Percentiles rank a stretch among this genome's conserved stretches.
These are phyloP conservation scores for Diaporthe sp. DNA, from an alignment of 2,329 filamentous ascomycete genomes.

Conservation along the genomic window DNA sequence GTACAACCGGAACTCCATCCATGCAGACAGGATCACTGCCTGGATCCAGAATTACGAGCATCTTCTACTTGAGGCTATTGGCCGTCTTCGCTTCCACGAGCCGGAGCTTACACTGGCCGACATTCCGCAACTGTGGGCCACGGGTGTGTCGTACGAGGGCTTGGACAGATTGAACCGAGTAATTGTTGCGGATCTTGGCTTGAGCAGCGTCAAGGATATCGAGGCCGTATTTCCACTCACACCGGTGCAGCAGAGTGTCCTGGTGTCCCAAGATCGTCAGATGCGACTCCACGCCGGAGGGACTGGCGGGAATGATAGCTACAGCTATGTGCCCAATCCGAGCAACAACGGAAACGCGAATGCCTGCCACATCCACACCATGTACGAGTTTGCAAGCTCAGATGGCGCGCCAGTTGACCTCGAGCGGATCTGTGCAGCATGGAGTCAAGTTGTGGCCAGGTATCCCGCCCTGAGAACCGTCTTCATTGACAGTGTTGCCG, in stretches of 20 bases:
- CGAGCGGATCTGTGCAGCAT: slow-evolving; percentile 60
- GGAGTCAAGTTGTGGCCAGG: slow-evolving; percentile 61
- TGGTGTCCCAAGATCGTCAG: slow-evolving; percentile 57
- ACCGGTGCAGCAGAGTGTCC: slow-evolving; percentile 61
- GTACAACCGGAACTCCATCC: slow-evolving; percentile 56
- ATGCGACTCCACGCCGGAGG: slow-evolving; percentile 31
- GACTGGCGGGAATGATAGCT: slow-evolving; percentile 1
- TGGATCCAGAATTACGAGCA: slow-evolving; percentile 64
- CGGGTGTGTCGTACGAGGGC: slow-evolving; percentile 54
- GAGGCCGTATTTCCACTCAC: slow-evolving; percentile 64
- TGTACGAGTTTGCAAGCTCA: slow-evolving; percentile 60
- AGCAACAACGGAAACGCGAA: slow-evolving; percentile 47
- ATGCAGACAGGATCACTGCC: slow-evolving; percentile 56
- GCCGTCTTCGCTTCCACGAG: slow-evolving; percentile 54
- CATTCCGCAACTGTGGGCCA: slow-evolving; percentile 60
- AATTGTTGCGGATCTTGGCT: slow-evolving; percentile 54
- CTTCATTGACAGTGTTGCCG: slow-evolving; percentile 64
- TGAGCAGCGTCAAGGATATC: slow-evolving; percentile 58
- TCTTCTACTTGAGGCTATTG: slow-evolving; percentile 59
- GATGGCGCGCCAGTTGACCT: slow-evolving; percentile 56
- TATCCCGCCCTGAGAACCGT: slow-evolving; percentile 62
- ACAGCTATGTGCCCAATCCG: slow-evolving; percentile 28
- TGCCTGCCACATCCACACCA: slow-evolving; percentile 57
- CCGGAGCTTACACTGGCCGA: slow-evolving; percentile 65
- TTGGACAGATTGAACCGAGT: slow-evolving; percentile 58